phyloP scores from a whole-genome alignment of 2,329 filamentous ascomycete species.

The Colletotrichum lini region DNA sequence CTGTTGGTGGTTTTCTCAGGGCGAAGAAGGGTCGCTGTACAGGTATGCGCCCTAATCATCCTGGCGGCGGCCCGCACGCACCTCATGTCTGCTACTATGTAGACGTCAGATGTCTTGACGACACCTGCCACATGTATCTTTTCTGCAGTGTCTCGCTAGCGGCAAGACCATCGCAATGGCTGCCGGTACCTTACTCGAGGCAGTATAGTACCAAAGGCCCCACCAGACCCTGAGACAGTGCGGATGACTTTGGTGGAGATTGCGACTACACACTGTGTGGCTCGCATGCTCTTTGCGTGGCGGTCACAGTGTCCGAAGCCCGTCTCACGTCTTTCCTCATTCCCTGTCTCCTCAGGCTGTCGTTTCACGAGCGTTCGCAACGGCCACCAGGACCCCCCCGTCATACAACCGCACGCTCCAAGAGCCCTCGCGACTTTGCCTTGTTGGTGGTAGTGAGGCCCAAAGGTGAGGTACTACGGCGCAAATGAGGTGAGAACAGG shows the following conservation, averaged over 20 bases:
- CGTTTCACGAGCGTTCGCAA: conserved; percentile 42
- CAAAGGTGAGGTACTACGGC: conserved; percentile 12
- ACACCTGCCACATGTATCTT: conserved; percentile 42
- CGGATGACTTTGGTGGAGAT: conserved; percentile 13
- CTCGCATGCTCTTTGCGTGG: fast-evolving
- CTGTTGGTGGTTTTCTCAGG: neutral
- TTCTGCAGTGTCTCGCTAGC: conserved; percentile 37
- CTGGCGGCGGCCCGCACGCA: conserved; percentile 26
- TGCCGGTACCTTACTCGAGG: conserved; percentile 31
- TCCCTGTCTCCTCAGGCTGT: conserved; percentile 37
- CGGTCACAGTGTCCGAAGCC: conserved; percentile 18
- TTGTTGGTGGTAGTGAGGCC: conserved; percentile 36
- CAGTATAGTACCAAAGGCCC: conserved; percentile 26
- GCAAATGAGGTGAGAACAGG: conserved; percentile 15
- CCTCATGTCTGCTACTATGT: conserved; percentile 19
- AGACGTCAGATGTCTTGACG: conserved; percentile 41
- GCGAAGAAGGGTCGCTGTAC: neutral
- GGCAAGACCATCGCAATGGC: conserved; percentile 1
- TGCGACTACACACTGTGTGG: conserved; percentile 5
- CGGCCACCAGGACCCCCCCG: conserved; percentile 38
- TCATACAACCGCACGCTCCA: conserved; percentile 28
- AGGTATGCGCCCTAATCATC: neutral
- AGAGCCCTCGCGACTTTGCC: conserved; percentile 35
- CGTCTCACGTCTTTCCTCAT: conserved; percentile 33
- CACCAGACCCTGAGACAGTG: conserved; percentile 38